These are phyloP conservation scores for Alternaria solani DNA, from an alignment of 2,329 filamentous ascomycete genomes.

Conservation along the genomic window DNA sequence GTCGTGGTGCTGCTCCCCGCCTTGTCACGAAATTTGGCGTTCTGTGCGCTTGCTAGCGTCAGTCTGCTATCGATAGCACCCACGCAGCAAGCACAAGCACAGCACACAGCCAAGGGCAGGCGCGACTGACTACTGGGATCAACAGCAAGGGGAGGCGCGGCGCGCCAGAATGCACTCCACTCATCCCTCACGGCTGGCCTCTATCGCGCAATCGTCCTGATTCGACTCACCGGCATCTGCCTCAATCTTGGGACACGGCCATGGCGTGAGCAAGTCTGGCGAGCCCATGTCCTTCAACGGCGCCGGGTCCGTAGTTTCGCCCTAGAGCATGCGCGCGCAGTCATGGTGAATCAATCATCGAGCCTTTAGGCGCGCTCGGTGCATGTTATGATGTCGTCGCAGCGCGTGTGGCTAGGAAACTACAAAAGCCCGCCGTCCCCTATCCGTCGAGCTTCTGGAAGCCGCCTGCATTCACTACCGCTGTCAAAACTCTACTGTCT, in stretches of 20 bases:
- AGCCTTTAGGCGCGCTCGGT: conserved; percentile 10
- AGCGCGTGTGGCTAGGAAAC: background rate
- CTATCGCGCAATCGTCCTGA: background rate
- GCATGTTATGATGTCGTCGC: conserved; percentile 3
- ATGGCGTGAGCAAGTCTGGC: conserved; percentile 9
- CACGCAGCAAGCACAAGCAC: background rate
- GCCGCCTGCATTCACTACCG: conserved; percentile 3
- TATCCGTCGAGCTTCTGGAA: conserved; percentile 23
- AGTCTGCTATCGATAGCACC: conserved; percentile 27
- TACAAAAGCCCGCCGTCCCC: conserved; percentile 19
- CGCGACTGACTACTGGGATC: conserved; percentile 7
- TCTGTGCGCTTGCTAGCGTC: conserved; percentile 28
- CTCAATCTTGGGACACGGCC: background rate
- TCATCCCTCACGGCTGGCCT: conserved; percentile 2
- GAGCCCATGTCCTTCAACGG: conserved; percentile 17
- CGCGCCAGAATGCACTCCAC: conserved; percentile 4
- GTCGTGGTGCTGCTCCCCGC: conserved; percentile 25
- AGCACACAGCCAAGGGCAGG: background rate
- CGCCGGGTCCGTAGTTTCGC: conserved; percentile 10
- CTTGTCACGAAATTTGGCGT: conserved; percentile 24
- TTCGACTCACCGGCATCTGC: conserved; percentile 1
- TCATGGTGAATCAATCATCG: conserved; percentile 6
- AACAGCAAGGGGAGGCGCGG: background rate
- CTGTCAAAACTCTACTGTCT: conserved; percentile 17
- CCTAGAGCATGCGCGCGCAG: conserved; percentile 19